A percentile compares a stretch with the other conserved stretches of the same genome.
Evolutionary conservation across 1,284 basidiomycete species (phyloP).

Genomic region (Cryptococcus sp.): DNA sequence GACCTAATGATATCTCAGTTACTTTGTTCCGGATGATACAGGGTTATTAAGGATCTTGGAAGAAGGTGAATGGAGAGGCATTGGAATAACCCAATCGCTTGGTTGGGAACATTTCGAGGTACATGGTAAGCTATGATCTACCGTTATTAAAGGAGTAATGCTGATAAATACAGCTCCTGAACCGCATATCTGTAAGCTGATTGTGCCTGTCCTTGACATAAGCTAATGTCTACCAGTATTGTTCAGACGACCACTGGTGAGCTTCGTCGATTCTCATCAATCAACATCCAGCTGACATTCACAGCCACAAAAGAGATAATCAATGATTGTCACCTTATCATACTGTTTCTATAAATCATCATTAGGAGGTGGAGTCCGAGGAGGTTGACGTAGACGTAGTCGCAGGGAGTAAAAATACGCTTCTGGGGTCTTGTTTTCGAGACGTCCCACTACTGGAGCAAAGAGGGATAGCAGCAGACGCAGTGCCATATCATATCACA

Average conservation of each 20-base stretch:
- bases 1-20: constrained; percentile 28
- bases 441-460: too few relatives aligned
- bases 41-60: constrained; percentile 75
- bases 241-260: constrained; percentile 51
- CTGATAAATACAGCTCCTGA: constrained; percentile 32
- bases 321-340: too few relatives aligned
- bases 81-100: constrained; percentile 90
- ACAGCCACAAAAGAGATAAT: constrained; percentile 1
- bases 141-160: neutral
- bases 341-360: too few relatives aligned
- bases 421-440: too few relatives aligned
- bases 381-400: too few relatives aligned
- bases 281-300: too few relatives aligned
- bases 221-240: constrained; percentile 31
- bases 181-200: constrained; percentile 39
- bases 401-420: too few relatives aligned
- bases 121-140: constrained; percentile 62
- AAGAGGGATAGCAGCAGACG: too few relatives aligned
- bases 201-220: neutral
- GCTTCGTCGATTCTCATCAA: constrained; percentile 3
- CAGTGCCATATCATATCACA: too few relatives aligned
- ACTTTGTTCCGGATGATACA: constrained; percentile 62
- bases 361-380: too few relatives aligned
- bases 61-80: constrained; percentile 89
- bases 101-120: constrained; percentile 99